Conservation (phyloP, 371 early-diverging fungal species). For the Mortierella sp. region DNA sequence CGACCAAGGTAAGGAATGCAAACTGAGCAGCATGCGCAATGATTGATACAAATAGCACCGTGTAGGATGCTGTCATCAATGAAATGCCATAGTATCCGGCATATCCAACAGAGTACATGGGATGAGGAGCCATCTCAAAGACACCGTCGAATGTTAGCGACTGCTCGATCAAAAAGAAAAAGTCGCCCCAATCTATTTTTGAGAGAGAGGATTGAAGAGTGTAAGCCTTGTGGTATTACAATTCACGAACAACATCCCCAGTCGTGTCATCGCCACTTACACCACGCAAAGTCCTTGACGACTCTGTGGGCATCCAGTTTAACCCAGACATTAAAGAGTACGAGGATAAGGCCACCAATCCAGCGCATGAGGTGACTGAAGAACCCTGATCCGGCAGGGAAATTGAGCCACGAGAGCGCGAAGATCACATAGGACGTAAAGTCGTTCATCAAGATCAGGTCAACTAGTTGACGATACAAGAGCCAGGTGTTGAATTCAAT, state of each 20-base stretch:
- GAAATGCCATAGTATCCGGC: constrained; percentile 95
- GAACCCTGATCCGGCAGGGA: constrained; percentile 60
- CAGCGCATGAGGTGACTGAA: constrained; percentile 75
- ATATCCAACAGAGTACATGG: constrained; percentile 98
- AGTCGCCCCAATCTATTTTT: constrained; percentile 94
- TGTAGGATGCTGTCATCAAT: constrained; percentile 84
- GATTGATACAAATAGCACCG: constrained; percentile 89
- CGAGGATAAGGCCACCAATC: constrained; percentile 79
- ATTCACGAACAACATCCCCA: too few relatives aligned
- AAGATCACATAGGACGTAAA: constrained; percentile 89
- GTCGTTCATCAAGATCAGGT: constrained; percentile 92
- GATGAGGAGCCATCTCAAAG: constrained; percentile 97
- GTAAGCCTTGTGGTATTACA: too few relatives aligned
- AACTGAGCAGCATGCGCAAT: constrained; percentile 92
- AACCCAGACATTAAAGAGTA: constrained; percentile 94
- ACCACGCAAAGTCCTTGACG: constrained; percentile 98
- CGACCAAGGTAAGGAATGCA: constrained; percentile 89
- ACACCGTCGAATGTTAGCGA: constrained; percentile 92
- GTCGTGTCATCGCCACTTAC: constrained; percentile 53
- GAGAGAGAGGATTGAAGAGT: neutral
- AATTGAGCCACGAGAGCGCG: constrained; percentile 77
- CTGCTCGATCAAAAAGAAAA: constrained; percentile 93
- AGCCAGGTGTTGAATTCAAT: constrained; percentile 97
- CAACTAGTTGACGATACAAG: constrained; percentile 93
- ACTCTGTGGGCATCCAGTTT: constrained; percentile 96